Evolutionary conservation across 2,329 filamentous ascomycete species (phyloP).

Genomic region (Claviceps capensis): DNA sequence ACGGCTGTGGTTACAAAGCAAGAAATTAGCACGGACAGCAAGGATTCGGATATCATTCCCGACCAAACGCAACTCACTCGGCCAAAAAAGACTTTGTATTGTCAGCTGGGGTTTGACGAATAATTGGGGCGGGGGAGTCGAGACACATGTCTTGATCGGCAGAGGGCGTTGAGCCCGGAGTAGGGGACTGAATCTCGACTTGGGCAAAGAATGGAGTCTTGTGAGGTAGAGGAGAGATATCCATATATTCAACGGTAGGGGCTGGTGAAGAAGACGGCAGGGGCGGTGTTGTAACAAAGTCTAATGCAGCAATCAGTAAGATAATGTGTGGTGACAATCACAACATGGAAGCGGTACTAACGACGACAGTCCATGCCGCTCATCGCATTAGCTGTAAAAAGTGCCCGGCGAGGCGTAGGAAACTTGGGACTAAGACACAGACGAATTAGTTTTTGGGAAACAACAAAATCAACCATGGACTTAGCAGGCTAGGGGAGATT

Average conservation of each 20-base stretch:
- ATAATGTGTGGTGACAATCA: not conserved
- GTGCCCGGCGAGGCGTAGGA: constrained; percentile 26
- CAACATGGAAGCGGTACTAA: constrained; percentile 5
- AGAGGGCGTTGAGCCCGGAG: constrained; percentile 39
- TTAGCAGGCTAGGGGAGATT: constrained; percentile 6
- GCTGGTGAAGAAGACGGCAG: constrained; percentile 71
- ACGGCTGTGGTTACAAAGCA: constrained; percentile 32
- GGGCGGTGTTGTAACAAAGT: constrained; percentile 71
- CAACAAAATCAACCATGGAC: not conserved
- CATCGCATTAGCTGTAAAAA: constrained; percentile 27
- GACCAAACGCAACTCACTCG: constrained; percentile 33
- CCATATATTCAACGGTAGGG: constrained; percentile 64
- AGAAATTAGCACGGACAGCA: constrained; percentile 5
- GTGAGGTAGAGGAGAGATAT: constrained; percentile 85
- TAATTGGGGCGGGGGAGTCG: constrained; percentile 40
- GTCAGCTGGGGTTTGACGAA: constrained; percentile 34
- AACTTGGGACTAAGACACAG: constrained; percentile 22
- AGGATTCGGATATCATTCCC: constrained; percentile 4
- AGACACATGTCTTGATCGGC: constrained; percentile 33
- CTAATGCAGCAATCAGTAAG: constrained; percentile 23
- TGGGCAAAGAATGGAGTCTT: constrained; percentile 57
- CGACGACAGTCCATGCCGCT: constrained; percentile 22
- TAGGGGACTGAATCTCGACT: constrained; percentile 59
- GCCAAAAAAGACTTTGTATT: constrained; percentile 31
- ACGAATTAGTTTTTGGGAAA: not conserved